Evolutionary conservation across 129 eudicot genomes (phyloP).

Genomic region (Helianthus tuberosus): DNA sequence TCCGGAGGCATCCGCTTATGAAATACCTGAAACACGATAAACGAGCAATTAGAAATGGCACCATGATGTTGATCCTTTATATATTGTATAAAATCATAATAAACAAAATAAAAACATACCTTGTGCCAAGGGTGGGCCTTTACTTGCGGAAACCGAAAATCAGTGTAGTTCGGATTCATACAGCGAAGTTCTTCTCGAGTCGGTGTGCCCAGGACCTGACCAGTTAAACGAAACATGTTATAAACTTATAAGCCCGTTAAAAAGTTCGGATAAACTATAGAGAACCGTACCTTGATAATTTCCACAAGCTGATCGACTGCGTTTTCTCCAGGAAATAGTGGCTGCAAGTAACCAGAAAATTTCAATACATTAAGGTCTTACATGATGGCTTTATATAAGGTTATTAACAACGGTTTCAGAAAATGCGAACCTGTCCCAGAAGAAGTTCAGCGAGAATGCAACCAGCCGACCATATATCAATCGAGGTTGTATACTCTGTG

Average conservation of each 20-base stretch:
- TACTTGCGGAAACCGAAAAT: conserved; percentile 55
- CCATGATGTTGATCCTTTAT: conserved; percentile 3
- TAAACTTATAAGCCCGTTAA: not conserved
- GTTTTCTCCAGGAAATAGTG: conserved; percentile 94
- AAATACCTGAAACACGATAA: conserved; percentile 44
- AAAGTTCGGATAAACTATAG: not conserved
- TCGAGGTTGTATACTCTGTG: conserved; percentile 78
- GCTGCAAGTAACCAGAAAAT: conserved; percentile 41
- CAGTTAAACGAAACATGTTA: conserved; percentile 11
- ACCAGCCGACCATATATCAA: conserved; percentile 99
- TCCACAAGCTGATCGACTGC: conserved; percentile 97
- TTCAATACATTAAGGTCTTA: not conserved
- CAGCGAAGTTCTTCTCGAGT: conserved; percentile 98
- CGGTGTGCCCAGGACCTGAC: conserved; percentile 97
- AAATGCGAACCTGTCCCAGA: conserved; percentile 72
- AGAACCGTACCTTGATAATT: conserved; percentile 70
- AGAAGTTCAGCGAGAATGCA: conserved; percentile 98
- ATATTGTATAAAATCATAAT: not conserved
- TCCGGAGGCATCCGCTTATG: conserved; percentile 65
- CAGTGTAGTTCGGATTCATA: conserved; percentile 93
- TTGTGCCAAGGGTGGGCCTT: conserved; percentile 55
- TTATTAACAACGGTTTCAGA: not conserved
- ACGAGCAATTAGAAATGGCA: not conserved
- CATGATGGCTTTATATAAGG: not conserved
- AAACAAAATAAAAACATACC: conserved; percentile 23